Conservation (phyloP, 192 early-diverging fungal species). For the Backusella psychrophila region DNA sequence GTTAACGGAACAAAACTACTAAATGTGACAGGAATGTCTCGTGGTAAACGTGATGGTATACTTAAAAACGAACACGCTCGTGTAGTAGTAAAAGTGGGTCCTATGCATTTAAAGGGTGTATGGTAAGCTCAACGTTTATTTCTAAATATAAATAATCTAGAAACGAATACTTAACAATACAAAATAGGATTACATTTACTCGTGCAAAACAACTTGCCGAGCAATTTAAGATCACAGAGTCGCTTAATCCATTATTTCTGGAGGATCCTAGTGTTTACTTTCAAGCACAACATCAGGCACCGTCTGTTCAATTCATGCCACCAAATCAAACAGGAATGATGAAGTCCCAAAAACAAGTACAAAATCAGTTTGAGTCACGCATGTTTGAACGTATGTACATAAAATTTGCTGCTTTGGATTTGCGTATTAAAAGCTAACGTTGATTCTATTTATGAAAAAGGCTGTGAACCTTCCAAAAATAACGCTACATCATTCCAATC, state of each 20-base stretch:
- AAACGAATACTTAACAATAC: not conserved
- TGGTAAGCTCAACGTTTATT: conserved; percentile 38
- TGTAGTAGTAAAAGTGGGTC: conserved; percentile 64
- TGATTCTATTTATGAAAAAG: not conserved
- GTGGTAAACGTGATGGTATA: conserved; percentile 68
- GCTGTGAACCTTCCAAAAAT: not conserved
- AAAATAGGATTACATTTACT: conserved; percentile 55
- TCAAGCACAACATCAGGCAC: not conserved
- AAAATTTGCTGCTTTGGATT: not conserved
- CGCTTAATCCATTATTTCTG: conserved; percentile 71
- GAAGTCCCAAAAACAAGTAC: not conserved
- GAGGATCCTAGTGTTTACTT: conserved; percentile 69
- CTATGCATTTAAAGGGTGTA: conserved; percentile 72
- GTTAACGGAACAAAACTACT: conserved; percentile 71
- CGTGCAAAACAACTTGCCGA: conserved; percentile 62
- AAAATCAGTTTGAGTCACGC: not conserved
- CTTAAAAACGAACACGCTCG: conserved; percentile 70
- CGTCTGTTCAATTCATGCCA: not conserved
- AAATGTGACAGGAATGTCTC: conserved; percentile 67
- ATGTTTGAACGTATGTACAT: not conserved
- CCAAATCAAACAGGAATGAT: not conserved
- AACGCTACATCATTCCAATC: not conserved
- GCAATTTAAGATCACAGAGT: conserved; percentile 70
- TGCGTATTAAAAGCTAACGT: not conserved
- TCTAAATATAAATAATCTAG: not conserved